Conservation (phyloP, 176 grass and related monocot species). For the Oryza brachyantha region DNA sequence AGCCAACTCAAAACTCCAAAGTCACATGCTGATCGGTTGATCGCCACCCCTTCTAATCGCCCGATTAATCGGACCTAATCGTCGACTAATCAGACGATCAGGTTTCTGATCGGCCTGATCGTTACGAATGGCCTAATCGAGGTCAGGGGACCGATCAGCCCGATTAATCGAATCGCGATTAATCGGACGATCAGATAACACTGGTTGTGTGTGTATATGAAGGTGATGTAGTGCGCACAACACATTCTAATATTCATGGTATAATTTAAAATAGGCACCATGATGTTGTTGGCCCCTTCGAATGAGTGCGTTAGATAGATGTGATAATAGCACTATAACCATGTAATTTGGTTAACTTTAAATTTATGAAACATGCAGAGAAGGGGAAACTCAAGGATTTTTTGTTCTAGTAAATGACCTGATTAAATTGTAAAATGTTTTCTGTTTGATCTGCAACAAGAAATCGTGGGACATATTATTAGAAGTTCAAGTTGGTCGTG, state of each 20-base stretch:
- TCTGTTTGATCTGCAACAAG: background rate
- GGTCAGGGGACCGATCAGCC: too few relatives aligned
- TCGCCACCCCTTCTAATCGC: too few relatives aligned
- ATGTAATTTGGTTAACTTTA: conserved; percentile 6
- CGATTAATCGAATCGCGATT: too few relatives aligned
- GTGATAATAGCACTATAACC: background rate
- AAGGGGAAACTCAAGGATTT: background rate
- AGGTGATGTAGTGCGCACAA: background rate
- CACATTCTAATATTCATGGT: background rate
- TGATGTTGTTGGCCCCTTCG: background rate
- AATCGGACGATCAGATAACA: too few relatives aligned
- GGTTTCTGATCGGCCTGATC: too few relatives aligned
- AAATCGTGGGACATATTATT: background rate
- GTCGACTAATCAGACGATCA: too few relatives aligned
- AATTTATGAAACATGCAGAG: background rate
- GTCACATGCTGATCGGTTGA: too few relatives aligned
- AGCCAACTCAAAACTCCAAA: too few relatives aligned
- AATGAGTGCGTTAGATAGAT: background rate
- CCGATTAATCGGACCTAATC: too few relatives aligned
- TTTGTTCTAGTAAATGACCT: background rate
- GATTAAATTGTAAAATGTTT: background rate
- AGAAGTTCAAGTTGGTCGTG: background rate
- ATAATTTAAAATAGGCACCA: background rate
- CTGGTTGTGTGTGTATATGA: background rate
- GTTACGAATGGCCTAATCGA: too few relatives aligned